Percentiles rank a stretch among this genome's conserved stretches.
Evolutionary conservation across 169 alveolate genomes (phyloP).

Genomic region (Cardiosporidium cionae): DNA sequence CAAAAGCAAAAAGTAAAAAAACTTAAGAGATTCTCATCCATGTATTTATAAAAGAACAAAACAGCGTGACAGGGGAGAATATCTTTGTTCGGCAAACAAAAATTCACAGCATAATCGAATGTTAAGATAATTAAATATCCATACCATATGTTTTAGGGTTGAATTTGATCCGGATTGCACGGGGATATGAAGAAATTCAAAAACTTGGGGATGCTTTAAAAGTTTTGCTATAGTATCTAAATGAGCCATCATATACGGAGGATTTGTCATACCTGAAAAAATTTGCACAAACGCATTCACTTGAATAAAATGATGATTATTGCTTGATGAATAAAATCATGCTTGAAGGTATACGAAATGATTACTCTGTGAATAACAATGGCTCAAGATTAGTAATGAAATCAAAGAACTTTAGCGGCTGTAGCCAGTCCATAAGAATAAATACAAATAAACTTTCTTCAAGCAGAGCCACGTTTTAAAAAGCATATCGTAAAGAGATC

Average conservation of each 20-base stretch:
- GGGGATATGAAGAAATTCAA: conserved; percentile 93
- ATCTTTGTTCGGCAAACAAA: background rate
- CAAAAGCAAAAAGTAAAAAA: background rate
- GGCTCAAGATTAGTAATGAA: background rate
- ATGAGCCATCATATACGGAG: conserved; percentile 94
- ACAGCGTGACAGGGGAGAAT: background rate
- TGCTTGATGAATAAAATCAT: too few relatives aligned
- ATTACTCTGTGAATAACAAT: too few relatives aligned
- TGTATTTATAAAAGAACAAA: background rate
- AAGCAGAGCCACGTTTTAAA: too few relatives aligned
- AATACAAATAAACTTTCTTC: too few relatives aligned
- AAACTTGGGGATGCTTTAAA: conserved; percentile 86
- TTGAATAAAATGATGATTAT: background rate
- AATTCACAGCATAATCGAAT: background rate
- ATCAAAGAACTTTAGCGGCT: background rate
- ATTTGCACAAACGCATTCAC: conserved; percentile 45
- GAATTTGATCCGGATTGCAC: conserved; percentile 91
- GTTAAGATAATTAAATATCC: background rate
- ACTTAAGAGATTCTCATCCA: background rate
- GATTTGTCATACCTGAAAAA: conserved; percentile 98
- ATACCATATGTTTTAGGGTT: conserved; percentile 83
- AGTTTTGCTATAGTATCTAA: conserved; percentile 80
- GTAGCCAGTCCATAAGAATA: background rate
- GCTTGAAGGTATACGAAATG: too few relatives aligned
- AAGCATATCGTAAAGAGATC: too few relatives aligned